Evolutionary conservation across 352 stramenopile genomes (phyloP).

Genomic region (Globisporangium cylindrosporum): DNA sequence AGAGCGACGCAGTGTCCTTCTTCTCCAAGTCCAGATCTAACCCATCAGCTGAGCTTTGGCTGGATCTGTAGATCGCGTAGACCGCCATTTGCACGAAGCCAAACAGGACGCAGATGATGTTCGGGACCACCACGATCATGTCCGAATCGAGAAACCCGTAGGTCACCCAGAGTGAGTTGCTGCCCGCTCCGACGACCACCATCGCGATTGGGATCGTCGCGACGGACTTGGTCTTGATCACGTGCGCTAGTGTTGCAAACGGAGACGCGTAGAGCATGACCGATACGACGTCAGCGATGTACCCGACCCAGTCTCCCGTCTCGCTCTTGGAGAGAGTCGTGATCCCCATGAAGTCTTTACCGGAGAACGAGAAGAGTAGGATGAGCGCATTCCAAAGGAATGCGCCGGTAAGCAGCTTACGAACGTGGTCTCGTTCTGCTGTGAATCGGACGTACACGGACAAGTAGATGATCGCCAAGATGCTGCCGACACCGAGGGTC

Average conservation of each 20-base stretch:
- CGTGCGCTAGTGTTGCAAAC: constrained; percentile 37
- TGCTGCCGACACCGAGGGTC: constrained; percentile 19
- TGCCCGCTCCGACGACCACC: constrained; percentile 7
- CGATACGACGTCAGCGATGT: constrained; percentile 19
- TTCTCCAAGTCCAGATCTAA: too few species aligned
- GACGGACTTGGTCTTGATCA: constrained; percentile 28
- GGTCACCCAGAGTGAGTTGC: constrained; percentile 33
- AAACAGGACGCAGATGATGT: constrained; percentile 15
- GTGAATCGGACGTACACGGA: constrained; percentile 30
- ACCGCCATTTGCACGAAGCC: constrained; percentile 14
- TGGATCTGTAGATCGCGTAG: constrained; percentile 13
- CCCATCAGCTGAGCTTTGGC: not conserved
- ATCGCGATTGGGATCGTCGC: constrained; percentile 33
- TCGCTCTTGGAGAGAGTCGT: constrained; percentile 29
- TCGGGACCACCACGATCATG: constrained; percentile 17
- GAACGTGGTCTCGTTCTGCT: constrained; percentile 20
- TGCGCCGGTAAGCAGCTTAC: not conserved
- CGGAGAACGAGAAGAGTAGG: constrained; percentile 5
- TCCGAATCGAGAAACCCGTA: constrained; percentile 25
- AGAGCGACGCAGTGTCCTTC: too few species aligned
- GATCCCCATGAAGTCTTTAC: constrained; percentile 21
- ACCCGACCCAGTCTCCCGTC: constrained; percentile 27
- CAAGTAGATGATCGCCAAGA: constrained; percentile 34
- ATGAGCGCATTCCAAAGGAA: constrained; percentile 4
- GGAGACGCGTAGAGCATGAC: constrained; percentile 30